Evolutionary conservation across 768 basidiomycete genomes (phyloP).

Genomic region (Vishniacozyma victoriae): DNA sequence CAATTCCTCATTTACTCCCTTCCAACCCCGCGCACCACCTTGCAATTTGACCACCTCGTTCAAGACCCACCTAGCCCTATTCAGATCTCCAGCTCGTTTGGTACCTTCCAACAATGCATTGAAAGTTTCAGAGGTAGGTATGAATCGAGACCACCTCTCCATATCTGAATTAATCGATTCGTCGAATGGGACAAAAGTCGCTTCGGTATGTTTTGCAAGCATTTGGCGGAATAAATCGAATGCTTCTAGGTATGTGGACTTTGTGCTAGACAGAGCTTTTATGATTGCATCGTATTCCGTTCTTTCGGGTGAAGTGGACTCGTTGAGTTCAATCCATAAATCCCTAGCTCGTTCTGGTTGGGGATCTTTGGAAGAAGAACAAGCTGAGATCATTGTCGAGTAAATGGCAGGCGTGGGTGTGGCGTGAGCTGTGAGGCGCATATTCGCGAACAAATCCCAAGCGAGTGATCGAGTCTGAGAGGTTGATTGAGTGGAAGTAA

Average conservation of each 20-base stretch:
- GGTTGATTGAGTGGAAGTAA: conserved; percentile 51
- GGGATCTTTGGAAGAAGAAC: conserved; percentile 55
- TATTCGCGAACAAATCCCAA: conserved; percentile 91
- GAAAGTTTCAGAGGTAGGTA: conserved; percentile 66
- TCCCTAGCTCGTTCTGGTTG: conserved; percentile 90
- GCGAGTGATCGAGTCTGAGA: conserved; percentile 59
- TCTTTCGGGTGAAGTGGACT: conserved; percentile 54
- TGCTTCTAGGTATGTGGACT: conserved; percentile 67
- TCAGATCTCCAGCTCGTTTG: conserved; percentile 77
- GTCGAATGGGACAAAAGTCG: conserved; percentile 45
- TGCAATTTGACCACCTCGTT: conserved; percentile 64
- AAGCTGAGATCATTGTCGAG: conserved; percentile 79
- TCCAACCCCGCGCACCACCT: conserved; percentile 12
- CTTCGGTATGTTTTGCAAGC: conserved; percentile 70
- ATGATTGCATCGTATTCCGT: conserved; percentile 77
- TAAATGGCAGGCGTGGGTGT: conserved; percentile 67
- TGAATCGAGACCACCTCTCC: conserved; percentile 47
- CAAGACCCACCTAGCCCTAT: conserved; percentile 79
- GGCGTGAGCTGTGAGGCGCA: conserved; percentile 91
- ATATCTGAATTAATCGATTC: not conserved
- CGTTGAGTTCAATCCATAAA: conserved; percentile 80
- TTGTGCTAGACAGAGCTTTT: conserved; percentile 61
- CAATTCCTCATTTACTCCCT: conserved; percentile 57
- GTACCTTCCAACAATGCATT: conserved; percentile 81
- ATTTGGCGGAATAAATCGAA: conserved; percentile 81